These are phyloP conservation scores for Modicella reniformis DNA, from an alignment of 371 early-diverging fungal species.

Conservation along the genomic window DNA sequence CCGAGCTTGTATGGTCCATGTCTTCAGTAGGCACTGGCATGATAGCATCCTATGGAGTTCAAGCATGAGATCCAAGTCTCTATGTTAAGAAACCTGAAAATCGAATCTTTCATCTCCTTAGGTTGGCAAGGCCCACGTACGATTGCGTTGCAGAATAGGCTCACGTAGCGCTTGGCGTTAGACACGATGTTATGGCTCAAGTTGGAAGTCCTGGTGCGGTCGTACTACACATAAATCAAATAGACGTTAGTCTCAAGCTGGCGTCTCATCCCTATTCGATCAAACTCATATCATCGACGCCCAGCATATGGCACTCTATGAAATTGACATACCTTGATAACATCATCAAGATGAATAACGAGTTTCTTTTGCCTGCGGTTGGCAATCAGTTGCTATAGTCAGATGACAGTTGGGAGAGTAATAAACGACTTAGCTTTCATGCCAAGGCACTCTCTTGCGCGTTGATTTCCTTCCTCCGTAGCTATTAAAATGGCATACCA, in stretches of 20 bases:
- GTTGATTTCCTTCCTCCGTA: not conserved
- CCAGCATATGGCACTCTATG: not conserved
- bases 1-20: slow-evolving; percentile 78
- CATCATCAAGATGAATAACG: slow-evolving; percentile 70
- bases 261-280: too few relatives aligned
- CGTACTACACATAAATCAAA: slow-evolving; percentile 25
- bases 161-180: slow-evolving; percentile 88
- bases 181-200: slow-evolving; percentile 72
- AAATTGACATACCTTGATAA: slow-evolving; percentile 58
- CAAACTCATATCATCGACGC: not conserved
- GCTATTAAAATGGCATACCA: slow-evolving; percentile 24
- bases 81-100: not conserved
- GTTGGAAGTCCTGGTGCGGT: slow-evolving; percentile 41
- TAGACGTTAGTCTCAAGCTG: not conserved
- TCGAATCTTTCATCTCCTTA: not conserved
- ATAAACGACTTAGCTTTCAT: not conserved
- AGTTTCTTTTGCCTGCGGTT: slow-evolving; percentile 67
- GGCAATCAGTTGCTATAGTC: slow-evolving; percentile 67
- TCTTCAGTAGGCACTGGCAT: slow-evolving; percentile 75
- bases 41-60: slow-evolving; percentile 60
- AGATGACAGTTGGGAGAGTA: not conserved
- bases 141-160: slow-evolving; percentile 80
- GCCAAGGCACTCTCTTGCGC: not conserved
- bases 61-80: slow-evolving; percentile 46
- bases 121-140: slow-evolving; percentile 31